Conservation (phyloP, 352 stramenopile genomes). For the Phytophthora vignae region DNA sequence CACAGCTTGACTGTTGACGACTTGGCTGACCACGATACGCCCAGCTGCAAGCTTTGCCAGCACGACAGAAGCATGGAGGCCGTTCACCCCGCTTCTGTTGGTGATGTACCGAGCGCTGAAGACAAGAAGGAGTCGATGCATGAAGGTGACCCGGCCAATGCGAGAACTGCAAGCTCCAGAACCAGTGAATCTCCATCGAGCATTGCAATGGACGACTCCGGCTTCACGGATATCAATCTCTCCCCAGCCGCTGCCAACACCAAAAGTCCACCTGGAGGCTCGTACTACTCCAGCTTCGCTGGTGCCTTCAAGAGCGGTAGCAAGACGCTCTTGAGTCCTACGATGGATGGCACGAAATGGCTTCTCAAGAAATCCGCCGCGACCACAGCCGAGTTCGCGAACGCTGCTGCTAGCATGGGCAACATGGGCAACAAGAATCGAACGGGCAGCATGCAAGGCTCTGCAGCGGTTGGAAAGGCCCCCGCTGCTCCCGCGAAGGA, state of each 20-base stretch:
- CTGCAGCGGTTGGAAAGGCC: slow-evolving; percentile 10
- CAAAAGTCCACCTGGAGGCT: slow-evolving; percentile 31
- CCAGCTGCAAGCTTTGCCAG: slow-evolving; percentile 72
- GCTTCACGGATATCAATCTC: slow-evolving; percentile 39
- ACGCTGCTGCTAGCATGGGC: slow-evolving; percentile 32
- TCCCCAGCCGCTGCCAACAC: slow-evolving; percentile 18
- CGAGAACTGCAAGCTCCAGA: slow-evolving; percentile 23
- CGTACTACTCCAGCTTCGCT: slow-evolving; percentile 78
- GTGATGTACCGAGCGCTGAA: neutral
- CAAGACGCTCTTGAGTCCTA: slow-evolving; percentile 74
- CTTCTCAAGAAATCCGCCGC: slow-evolving; percentile 70
- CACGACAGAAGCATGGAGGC: slow-evolving; percentile 45
- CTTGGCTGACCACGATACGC: slow-evolving; percentile 76
- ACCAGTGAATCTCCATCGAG: slow-evolving; percentile 19
- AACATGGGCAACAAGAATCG: slow-evolving; percentile 39
- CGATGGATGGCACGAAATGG: slow-evolving; percentile 77
- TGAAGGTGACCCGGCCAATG: slow-evolving; percentile 14
- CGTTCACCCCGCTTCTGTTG: neutral
- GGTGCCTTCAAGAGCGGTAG: slow-evolving; percentile 72
- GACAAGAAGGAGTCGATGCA: slow-evolving; percentile 25
- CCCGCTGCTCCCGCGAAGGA: slow-evolving; percentile 15
- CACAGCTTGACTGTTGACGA: slow-evolving; percentile 68
- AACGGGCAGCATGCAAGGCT: slow-evolving; percentile 30
- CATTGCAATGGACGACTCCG: slow-evolving; percentile 9
- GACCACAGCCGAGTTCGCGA: slow-evolving; percentile 44